Percentiles rank a stretch among this genome's conserved stretches.
Conservation (phyloP, 2,329 filamentous ascomycete species). For the Endoconidiophora laricicola region DNA sequence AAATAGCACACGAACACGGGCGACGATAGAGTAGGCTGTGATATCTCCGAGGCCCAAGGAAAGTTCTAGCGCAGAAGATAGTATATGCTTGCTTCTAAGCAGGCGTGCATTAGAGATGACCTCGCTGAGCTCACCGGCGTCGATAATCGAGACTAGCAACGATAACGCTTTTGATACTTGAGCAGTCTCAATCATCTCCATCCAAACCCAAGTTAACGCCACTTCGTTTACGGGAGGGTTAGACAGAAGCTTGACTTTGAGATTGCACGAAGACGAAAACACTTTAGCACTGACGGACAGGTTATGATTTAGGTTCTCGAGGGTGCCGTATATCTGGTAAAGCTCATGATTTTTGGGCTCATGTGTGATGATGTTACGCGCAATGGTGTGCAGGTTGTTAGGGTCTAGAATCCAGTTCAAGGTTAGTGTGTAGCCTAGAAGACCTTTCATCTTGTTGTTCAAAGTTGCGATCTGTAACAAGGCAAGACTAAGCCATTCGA, state of each 20-base stretch:
- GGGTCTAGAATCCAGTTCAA: constrained; percentile 43
- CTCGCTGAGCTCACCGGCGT: constrained; percentile 15
- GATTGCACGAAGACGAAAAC: constrained; percentile 36
- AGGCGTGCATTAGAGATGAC: constrained; percentile 23
- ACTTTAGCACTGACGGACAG: constrained; percentile 43
- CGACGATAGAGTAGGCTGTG: constrained; percentile 34
- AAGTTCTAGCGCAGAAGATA: constrained; percentile 38
- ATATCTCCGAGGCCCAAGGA: constrained; percentile 33
- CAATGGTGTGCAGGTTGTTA: constrained; percentile 44
- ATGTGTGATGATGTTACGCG: constrained; percentile 57
- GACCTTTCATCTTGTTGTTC: constrained; percentile 19
- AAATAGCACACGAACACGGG: constrained; percentile 48
- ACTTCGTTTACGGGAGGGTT: constrained; percentile 5
- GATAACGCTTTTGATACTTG: constrained; percentile 18
- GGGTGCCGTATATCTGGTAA: constrained; percentile 64
- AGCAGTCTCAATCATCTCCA: constrained; percentile 31
- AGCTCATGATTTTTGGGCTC: constrained; percentile 46
- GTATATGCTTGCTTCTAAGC: constrained; percentile 36
- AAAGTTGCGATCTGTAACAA: constrained; percentile 40
- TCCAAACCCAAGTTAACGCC: constrained; percentile 43
- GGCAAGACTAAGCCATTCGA: constrained; percentile 33
- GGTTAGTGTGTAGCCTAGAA: constrained; percentile 56
- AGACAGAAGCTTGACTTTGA: not conserved
- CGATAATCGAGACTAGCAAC: constrained; percentile 25
- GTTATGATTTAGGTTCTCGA: constrained; percentile 47